These are phyloP conservation scores for Fusarium falciforme DNA, from an alignment of 2,329 filamentous ascomycete genomes.

Conservation along the genomic window DNA sequence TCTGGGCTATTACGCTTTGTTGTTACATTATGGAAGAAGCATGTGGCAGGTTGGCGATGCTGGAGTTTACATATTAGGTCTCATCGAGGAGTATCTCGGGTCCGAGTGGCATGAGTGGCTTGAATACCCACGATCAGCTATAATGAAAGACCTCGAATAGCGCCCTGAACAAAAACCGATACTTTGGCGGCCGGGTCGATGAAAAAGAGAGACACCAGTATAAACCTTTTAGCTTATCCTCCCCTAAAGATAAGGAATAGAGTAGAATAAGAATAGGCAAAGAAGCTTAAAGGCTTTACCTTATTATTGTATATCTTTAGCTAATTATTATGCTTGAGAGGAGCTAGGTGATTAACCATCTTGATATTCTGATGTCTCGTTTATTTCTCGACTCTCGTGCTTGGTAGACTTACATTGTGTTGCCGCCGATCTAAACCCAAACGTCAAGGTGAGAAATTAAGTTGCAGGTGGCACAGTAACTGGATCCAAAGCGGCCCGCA, in stretches of 20 bases:
- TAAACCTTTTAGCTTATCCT: no score
- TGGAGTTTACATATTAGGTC: slow-evolving; percentile 10
- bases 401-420: no score
- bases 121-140: neutral
- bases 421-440: neutral
- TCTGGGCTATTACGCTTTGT: slow-evolving; percentile 19
- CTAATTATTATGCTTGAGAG: neutral
- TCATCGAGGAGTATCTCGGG: slow-evolving; percentile 11
- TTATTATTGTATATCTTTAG: neutral
- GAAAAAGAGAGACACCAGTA: no score
- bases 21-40: slow-evolving; percentile 11
- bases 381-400: neutral
- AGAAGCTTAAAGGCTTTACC: no score
- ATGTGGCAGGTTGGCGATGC: slow-evolving; percentile 26
- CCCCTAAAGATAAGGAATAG: neutral
- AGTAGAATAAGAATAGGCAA: neutral
- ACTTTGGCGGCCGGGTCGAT: no score
- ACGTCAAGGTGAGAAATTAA: neutral
- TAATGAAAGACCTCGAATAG: neutral
- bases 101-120: slow-evolving; percentile 27
- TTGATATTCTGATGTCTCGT: neutral
- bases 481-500: neutral
- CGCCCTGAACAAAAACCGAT: neutral
- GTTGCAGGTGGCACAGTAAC: neutral
- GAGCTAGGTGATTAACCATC: neutral